Evolutionary conservation across 495 filamentous ascomycete species (phyloP).

Genomic region (Hapsidospora chrysogenum): DNA sequence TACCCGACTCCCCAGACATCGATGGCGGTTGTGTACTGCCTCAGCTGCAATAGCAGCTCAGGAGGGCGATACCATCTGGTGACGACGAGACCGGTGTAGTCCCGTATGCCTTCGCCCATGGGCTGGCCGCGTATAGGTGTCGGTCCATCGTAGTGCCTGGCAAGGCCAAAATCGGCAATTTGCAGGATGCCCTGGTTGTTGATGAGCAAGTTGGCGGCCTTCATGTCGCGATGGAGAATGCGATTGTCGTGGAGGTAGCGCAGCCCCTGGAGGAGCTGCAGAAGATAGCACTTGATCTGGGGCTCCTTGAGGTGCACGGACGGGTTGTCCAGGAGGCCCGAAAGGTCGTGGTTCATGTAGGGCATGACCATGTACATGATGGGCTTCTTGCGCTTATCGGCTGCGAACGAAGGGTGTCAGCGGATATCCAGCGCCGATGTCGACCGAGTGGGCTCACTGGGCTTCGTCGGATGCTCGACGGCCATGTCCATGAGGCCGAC

Average conservation of each 20-base stretch:
- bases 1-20: constrained; percentile 98
- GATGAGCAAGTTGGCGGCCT: constrained; percentile 94
- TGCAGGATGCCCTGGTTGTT: constrained; percentile 87
- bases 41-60: constrained; percentile 74
- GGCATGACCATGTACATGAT: constrained; percentile 98
- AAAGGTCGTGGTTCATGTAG: constrained; percentile 98
- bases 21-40: constrained; percentile 84
- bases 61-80: constrained; percentile 96
- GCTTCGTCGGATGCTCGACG: constrained; percentile 56
- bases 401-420: constrained; percentile 10
- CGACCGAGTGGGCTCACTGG: constrained; percentile 25
- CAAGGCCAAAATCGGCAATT: constrained; percentile 94
- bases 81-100: constrained; percentile 90
- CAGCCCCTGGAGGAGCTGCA: constrained; percentile 81
- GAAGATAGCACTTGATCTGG: constrained; percentile 96
- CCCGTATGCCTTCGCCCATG: constrained; percentile 67
- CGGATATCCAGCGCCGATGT: neutral
- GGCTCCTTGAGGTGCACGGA: constrained; percentile 67
- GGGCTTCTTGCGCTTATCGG: constrained; percentile 63
- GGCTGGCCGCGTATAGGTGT: constrained; percentile 65
- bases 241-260: constrained; percentile 78
- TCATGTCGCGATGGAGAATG: constrained; percentile 96
- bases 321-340: constrained; percentile 89
- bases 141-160: constrained; percentile 79
- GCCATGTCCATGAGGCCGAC: constrained; percentile 89